Evolutionary conservation across 2,329 filamentous ascomycete genomes (phyloP).

Genomic region (Cytospora leucostoma): DNA sequence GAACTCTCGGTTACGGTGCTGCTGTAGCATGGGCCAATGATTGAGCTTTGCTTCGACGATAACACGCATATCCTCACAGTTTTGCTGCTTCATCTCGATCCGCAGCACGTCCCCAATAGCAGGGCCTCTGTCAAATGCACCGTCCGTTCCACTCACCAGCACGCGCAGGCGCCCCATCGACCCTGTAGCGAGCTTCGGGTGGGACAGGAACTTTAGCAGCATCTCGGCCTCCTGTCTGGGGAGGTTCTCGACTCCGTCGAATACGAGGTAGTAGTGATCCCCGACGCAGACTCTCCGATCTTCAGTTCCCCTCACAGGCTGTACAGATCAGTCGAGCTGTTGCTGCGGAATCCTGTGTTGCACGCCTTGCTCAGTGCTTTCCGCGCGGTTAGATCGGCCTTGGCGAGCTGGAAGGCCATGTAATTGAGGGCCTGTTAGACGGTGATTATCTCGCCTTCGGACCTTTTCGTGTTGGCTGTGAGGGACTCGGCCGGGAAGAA

Average conservation of each 20-base stretch:
- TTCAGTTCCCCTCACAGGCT: slow-evolving; percentile 30
- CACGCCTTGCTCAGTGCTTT: slow-evolving; percentile 30
- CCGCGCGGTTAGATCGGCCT: slow-evolving; percentile 30
- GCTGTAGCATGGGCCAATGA: slow-evolving; percentile 28
- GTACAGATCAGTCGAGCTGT: slow-evolving; percentile 21
- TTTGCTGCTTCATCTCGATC: slow-evolving; percentile 31
- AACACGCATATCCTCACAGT: slow-evolving; percentile 31
- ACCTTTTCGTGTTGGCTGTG: slow-evolving; percentile 29
- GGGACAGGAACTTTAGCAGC: slow-evolving; percentile 26
- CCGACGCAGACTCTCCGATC: slow-evolving; percentile 28
- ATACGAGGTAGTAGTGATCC: slow-evolving; percentile 32
- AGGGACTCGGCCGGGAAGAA: slow-evolving; percentile 29
- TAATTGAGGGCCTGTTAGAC: slow-evolving; percentile 33
- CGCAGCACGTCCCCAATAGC: slow-evolving; percentile 3
- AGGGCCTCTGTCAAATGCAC: slow-evolving; percentile 8
- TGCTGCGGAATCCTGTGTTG: slow-evolving; percentile 25
- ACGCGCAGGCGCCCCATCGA: slow-evolving; percentile 29
- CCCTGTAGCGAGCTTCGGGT: slow-evolving; percentile 16
- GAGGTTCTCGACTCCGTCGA: slow-evolving; percentile 34
- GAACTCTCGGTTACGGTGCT: slow-evolving; percentile 19
- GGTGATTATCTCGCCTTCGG: slow-evolving; percentile 30
- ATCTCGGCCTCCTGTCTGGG: slow-evolving; percentile 19
- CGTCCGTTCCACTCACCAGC: slow-evolving; percentile 29
- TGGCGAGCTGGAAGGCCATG: slow-evolving; percentile 36
- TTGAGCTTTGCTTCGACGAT: slow-evolving; percentile 30